Percentiles rank a stretch among this genome's conserved stretches.
These are phyloP conservation scores for Endocladia muricata DNA, from an alignment of 31 red algal species.

Conservation along the genomic window DNA sequence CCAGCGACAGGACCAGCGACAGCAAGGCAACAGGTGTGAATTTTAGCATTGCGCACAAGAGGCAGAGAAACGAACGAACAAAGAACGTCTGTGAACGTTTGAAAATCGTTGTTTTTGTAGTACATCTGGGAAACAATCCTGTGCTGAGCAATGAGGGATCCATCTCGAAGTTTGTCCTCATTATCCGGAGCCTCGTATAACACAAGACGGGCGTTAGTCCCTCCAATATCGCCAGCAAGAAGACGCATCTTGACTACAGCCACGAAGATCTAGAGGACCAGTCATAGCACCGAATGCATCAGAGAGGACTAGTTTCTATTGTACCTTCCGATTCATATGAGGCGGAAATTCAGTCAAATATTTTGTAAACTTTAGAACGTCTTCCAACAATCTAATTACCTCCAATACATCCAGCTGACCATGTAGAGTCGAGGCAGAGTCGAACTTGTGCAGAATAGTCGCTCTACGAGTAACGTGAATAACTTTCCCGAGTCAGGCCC, in stretches of 20 bases:
- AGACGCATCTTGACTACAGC: constrained; percentile 33
- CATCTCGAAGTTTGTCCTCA: not conserved
- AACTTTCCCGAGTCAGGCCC: no score
- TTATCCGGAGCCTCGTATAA: constrained; percentile 46
- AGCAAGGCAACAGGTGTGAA: constrained; percentile 71
- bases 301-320: no score
- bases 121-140: constrained; percentile 34
- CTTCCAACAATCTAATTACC: no score
- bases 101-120: constrained; percentile 74
- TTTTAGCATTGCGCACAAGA: constrained; percentile 1
- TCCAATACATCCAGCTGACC: no score
- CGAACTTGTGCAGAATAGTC: no score
- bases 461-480: no score
- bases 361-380: no score
- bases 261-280: no score
- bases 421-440: no score
- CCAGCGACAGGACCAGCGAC: constrained; percentile 85
- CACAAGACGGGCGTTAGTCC: constrained; percentile 87
- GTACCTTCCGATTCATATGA: no score
- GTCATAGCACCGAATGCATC: no score
- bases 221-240: constrained; percentile 88
- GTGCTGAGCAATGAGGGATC: constrained; percentile 20
- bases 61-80: constrained; percentile 30
- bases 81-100: constrained; percentile 63
- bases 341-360: no score